Conservation (phyloP, 2,329 filamentous ascomycete species). For the Aspergillus sp. region DNA sequence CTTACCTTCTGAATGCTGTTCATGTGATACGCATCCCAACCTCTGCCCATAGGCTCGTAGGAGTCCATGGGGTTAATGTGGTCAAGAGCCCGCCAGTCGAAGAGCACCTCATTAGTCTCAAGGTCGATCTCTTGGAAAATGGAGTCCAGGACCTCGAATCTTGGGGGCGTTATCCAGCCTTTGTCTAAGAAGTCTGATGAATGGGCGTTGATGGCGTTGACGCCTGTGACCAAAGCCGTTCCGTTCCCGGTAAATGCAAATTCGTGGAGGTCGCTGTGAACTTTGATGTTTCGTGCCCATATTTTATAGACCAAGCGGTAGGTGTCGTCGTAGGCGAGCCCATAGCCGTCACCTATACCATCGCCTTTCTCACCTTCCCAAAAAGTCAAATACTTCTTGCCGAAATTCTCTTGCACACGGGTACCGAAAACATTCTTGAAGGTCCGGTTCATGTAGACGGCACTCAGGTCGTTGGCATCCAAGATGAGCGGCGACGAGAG, state of each 20-base stretch:
- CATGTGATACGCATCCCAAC: conserved; percentile 15
- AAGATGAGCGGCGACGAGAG: conserved; percentile 12
- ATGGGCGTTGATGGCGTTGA: conserved; percentile 3
- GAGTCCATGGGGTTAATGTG: conserved; percentile 12
- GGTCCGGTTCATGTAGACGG: conserved; percentile 12
- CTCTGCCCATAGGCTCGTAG: conserved; percentile 6
- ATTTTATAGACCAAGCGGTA: conserved; percentile 12
- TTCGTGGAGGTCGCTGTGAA: conserved; percentile 10
- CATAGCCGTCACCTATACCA: conserved; percentile 12
- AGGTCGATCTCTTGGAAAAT: conserved; percentile 12
- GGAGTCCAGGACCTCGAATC: conserved; percentile 7
- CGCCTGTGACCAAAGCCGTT: conserved; percentile 8
- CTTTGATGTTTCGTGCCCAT: conserved; percentile 10
- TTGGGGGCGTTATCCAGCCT: not conserved
- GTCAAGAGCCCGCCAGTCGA: conserved; percentile 11
- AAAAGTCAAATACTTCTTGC: conserved; percentile 13
- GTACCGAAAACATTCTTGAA: conserved; percentile 15
- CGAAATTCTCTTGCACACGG: conserved; percentile 11
- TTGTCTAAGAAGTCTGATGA: not conserved
- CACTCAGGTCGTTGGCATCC: conserved; percentile 11
- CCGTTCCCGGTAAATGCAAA: conserved; percentile 10
- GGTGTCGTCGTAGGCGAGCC: conserved; percentile 12
- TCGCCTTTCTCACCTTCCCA: conserved; percentile 14
- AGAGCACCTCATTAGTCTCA: conserved; percentile 10
- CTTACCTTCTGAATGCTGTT: conserved; percentile 15